Conservation (phyloP, 2,329 filamentous ascomycete genomes). For the Coleophoma crateriformis region DNA sequence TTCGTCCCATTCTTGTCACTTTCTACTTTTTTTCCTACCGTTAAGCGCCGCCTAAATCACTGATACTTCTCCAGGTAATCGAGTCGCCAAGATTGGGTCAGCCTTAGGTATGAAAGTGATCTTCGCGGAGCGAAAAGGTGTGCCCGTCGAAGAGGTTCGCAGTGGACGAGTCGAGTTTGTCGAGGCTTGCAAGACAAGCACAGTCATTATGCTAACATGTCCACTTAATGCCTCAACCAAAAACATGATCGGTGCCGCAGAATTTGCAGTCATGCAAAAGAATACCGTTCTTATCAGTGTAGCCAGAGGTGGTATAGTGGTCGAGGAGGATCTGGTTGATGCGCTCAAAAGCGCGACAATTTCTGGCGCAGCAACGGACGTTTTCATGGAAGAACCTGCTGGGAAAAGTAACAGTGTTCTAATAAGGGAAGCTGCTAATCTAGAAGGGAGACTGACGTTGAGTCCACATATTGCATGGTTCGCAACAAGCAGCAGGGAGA, state of each 20-base stretch:
- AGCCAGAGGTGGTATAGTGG: conserved; percentile 24
- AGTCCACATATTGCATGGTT: conserved; percentile 50
- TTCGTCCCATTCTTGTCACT: conserved; percentile 5
- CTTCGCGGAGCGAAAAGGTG: conserved; percentile 14
- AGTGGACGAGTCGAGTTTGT: conserved; percentile 13
- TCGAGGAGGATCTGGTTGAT: conserved; percentile 22
- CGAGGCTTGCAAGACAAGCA: conserved; percentile 9
- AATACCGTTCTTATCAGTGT: conserved; percentile 23
- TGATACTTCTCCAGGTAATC: conserved; percentile 7
- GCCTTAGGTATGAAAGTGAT: conserved; percentile 17
- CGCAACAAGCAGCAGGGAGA: conserved; percentile 39
- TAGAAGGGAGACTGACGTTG: conserved; percentile 42
- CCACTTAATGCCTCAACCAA: conserved; percentile 16
- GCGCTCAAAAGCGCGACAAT: conserved; percentile 22
- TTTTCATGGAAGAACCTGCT: conserved; percentile 25
- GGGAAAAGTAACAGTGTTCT: conserved; percentile 31
- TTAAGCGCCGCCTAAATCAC: background rate
- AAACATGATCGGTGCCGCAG: conserved; percentile 17
- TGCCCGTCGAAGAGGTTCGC: conserved; percentile 1
- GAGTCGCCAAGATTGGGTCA: conserved; percentile 13
- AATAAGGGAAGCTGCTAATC: conserved; percentile 15
- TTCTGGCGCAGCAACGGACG: conserved; percentile 24
- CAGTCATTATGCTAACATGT: conserved; percentile 15
- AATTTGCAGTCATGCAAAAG: conserved; percentile 16
- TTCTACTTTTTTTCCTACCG: background rate